Evolutionary conservation across 345 rosid species (phyloP), one percentile per base, ranked within the genome.

Genomic region (Luvunga scandens): DNA sequence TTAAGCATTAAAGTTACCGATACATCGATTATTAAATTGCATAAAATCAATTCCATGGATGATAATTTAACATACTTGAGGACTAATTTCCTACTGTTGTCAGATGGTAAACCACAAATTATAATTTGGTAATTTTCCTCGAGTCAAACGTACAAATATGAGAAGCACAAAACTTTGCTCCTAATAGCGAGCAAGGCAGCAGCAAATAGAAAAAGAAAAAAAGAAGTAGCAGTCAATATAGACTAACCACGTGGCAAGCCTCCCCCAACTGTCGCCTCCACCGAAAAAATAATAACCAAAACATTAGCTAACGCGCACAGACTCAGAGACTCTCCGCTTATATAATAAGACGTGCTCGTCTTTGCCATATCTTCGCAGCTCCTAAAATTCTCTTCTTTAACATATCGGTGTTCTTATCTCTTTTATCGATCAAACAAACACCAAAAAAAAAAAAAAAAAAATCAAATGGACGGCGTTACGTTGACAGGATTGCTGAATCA

Each of bases 401-500:
- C 21, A 9, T 9, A 16, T 75, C 33, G 55, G 34, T 36, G 31
- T 1, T 73, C 55, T 36, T 22, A 45, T 45, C 27, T 28, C 30
- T 75, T 34, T 1, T 14, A 45, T 59, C 61, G 39, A 16, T 45
- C 61, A 18, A 2, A 45, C 9, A 14, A 7, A 42, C 12, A 2
- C 4, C 2, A 0, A 27, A 38, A 62, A 13, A 27, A 16, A 69
- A 27, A 19, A 34, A 33, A 68, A 60, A 0, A 5, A 76, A 30
- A 2, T 53, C 57, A 53, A 50, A 42, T 88, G 91, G 93, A 84
- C 28, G 75, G 77, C 76, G 72, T 61, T 50, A 87, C 93, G 6
- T 85, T 90, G 28, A 85, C 89, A 42, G 90, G 89, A 67, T 69
- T 90, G 10, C 65, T 87, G 59, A 69, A 80, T 19, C 53, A 42